Percentiles rank a stretch among this genome's conserved stretches.
Conservation (phyloP, 495 filamentous ascomycete genomes). For the Xylaria flabelliformis region DNA sequence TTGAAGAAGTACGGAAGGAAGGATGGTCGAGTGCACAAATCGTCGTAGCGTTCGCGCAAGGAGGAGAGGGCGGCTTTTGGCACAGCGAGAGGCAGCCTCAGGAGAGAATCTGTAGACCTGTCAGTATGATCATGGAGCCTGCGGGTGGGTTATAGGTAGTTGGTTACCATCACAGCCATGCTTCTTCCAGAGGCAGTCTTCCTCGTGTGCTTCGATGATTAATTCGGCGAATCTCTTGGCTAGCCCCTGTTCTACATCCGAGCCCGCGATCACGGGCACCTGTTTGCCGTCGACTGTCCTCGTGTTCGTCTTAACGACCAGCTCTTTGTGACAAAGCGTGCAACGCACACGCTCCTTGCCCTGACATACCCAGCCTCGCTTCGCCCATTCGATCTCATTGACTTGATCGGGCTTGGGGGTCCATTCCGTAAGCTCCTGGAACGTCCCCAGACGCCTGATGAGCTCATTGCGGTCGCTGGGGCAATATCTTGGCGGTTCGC, state of each 20-base stretch:
- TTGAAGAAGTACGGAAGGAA: conserved; percentile 62
- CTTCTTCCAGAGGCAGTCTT: conserved; percentile 84
- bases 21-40: conserved; percentile 51
- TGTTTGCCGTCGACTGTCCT: conserved; percentile 70
- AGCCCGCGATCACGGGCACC: conserved; percentile 55
- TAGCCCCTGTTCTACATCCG: conserved; percentile 67
- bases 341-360: conserved; percentile 84
- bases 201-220: conserved; percentile 78
- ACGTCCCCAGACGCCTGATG: conserved; percentile 81
- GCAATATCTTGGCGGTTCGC: conserved; percentile 66
- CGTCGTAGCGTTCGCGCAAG: conserved; percentile 67
- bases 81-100: conserved; percentile 61
- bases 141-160: conserved; percentile 54
- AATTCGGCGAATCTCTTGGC: conserved; percentile 77
- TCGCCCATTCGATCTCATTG: conserved; percentile 94
- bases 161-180: conserved; percentile 78
- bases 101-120: conserved; percentile 47
- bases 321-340: conserved; percentile 78
- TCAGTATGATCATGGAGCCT: conserved; percentile 35
- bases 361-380: conserved; percentile 87
- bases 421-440: conserved; percentile 90
- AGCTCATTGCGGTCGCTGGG: conserved; percentile 87
- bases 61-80: conserved; percentile 59
- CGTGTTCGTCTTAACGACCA: conserved; percentile 79
- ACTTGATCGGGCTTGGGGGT: conserved; percentile 78